Evolutionary conservation across 495 filamentous ascomycete species (phyloP).

Genomic region (Neurospora intermedia): DNA sequence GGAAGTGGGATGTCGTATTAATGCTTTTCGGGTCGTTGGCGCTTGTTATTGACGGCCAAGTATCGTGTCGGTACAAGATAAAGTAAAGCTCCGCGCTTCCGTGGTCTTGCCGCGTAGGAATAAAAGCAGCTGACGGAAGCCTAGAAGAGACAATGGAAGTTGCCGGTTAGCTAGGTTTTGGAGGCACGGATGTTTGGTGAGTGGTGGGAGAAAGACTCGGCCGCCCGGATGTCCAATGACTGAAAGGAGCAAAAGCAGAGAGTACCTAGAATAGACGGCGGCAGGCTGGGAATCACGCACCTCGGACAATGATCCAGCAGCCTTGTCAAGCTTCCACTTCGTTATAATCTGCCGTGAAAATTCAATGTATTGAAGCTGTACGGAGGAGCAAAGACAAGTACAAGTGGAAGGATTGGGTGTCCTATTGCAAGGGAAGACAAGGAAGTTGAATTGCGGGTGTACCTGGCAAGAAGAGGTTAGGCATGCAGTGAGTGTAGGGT

Average conservation of each 20-base stretch:
- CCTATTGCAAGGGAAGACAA: not conserved
- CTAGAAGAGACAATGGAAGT: not conserved
- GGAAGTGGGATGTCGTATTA: not conserved
- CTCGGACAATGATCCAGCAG: not conserved
- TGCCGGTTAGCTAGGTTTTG: not conserved
- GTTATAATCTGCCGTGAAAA: not conserved
- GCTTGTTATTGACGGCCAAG: not conserved
- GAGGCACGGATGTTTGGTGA: not conserved
- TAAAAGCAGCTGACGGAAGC: not conserved
- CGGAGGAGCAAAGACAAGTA: not conserved
- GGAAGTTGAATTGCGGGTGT: not conserved
- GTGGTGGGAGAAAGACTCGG: not conserved
- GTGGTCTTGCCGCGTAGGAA: not conserved
- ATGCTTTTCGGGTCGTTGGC: not conserved
- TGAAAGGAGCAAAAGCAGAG: not conserved
- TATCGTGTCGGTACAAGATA: not conserved
- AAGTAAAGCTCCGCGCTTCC: not conserved
- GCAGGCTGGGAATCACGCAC: not conserved
- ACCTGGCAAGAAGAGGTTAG: not conserved
- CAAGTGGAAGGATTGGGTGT: not conserved
- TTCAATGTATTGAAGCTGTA: not conserved
- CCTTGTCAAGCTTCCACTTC: not conserved
- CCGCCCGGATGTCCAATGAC: not conserved
- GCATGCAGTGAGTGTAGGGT: too few relatives aligned
- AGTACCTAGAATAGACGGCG: not conserved